Evolutionary conservation across 2,329 filamentous ascomycete species (phyloP), one percentile per base, ranked within the genome.

Genomic region (Talaromyces sp.): DNA sequence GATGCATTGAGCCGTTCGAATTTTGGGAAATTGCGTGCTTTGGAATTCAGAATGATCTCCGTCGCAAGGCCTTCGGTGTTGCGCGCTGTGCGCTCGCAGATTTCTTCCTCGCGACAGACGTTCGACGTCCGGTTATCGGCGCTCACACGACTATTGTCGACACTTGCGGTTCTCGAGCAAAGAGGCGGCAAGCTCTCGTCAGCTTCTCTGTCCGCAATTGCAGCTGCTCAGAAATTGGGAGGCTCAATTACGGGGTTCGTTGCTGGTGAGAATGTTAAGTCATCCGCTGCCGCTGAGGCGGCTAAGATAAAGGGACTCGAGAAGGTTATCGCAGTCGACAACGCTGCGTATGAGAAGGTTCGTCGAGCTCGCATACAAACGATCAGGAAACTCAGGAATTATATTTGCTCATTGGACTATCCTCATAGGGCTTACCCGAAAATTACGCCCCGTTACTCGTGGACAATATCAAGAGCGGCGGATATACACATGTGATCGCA

Each of bases 401-500:
- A n/a, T n/a, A n/a, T n/a, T n/a, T n/a, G n/a, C 47, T 45, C 3
- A 41, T 39, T 31, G 47, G 19, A 27, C 8, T 43, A n/a, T 16
- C 60, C 33, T 69, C 19, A 56, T 1, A 93, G 91, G 92, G 93
- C 59, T 86, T 99, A 1, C 89, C 95, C 61, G 95, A 99, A 82
- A 97, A 92, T 83, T 98, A 87, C 75, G 95, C 94, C n/a, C 91
- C 93, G 64, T 84, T 99, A 56, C 84, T 99, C 47, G 90, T 93
- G 60, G 94, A 98, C 79, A 99, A 98, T 79, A 94, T 98, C 80
- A 96, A 96, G 82, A 95, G 95, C 77, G 93, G 92, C 67, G 91
- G 89, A 66, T 98, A 93, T 79, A 96, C 93, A 67, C 95, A 99
- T 76, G 86, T 99, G 69, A 85, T 99, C 73, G 91, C 90, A 45